Evolutionary conservation across 1,284 basidiomycete genomes (phyloP), one percentile per base, ranked within the genome.

Genomic region (Melanopsichium pennsylvanicum): DNA sequence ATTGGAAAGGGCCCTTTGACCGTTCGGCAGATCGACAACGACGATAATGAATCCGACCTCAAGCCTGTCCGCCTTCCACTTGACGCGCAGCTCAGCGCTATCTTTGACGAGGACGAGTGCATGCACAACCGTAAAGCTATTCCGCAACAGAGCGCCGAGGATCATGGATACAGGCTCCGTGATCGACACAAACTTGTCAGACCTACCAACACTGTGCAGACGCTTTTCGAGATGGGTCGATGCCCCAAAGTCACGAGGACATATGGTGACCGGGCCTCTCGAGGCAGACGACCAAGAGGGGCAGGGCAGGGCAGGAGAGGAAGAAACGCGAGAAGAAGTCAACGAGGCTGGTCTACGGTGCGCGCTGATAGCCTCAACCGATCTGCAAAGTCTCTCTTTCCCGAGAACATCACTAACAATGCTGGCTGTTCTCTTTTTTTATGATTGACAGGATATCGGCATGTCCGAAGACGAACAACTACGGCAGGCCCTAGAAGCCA

Each of bases 391-490:
- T 19, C 16, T 18, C n/a, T n/a, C 15, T 11, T 5, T 7, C n/a
- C 2, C 12, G 27, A 18, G 2, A 15, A 31, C 15, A 7, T 23
- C 18, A 31, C 55, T 64, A 41, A 64, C 45, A 3, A 7, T 29
- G 6, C 32, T 18, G 6, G 34, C 10, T 9, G 6, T 31, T 36
- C 11, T 21, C 11, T 21, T 27, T 16, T 19, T 18, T 7, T 18
- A 11, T n/a, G 23, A 23, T 16, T 22, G 19, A 41, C 43, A 63
- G 60, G 51, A 60, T 23, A 32, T 59, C 6, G 49, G 40, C 31
- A 50, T 69, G 54, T 64, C 67, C 8, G 67, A 70, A 40, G 67
- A 70, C 43, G 67, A 70, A 33, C 67, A 70, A 33, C 18, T 70
- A n/a, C 61, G 67, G 7, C 67, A 66, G 46, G 67, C 67, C 5